Base-by-base conservation (phyloP, 225 moss, liverwort and hornwort species). In the Physcomitrellopsis africana region DNA sequence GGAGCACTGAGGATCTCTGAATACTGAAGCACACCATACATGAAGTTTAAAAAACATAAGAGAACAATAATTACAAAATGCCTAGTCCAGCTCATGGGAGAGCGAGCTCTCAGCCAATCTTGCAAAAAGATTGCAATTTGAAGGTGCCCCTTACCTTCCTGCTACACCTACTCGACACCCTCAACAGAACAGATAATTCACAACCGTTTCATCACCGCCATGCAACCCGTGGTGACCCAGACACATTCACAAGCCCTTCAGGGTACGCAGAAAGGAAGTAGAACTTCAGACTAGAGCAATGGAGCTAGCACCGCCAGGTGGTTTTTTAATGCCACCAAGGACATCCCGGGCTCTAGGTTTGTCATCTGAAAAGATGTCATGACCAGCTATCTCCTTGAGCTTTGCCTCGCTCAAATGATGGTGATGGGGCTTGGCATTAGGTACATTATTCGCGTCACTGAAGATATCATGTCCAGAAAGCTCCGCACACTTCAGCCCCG, bases 381-480 rank as follows among this genome's bases (percentile, higher is more conserved):
- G 92, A 49, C 97, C 97, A 46, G 90, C 86, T 86, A 97, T 93
- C 71, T 97, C 97, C 68, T 81, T 88, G 18, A 94, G 91, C 73
- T 97, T 97, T 3, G 94, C 94, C 74, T 88, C 82, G 77, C 94
- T 97, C 46, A 97, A 90, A 70, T 89, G 83, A 42, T 93, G 92
- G 71, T 96, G 93, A 73, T 83, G 90, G 23, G 84, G 51, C 57
- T 94, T 94, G 13, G 82, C 79, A 59, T 83, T 73, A 4, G 78
- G 75, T 26, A 87, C 26, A 24, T 79, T 79, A 61, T 84, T 84
- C 15, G 84, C 97, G 53, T 97, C 94, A 57, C 90, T 90, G 83
- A 97, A 97, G 57, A 97, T 97, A 67, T 97, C 91, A 42, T 94
- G 94, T 66, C 97, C 97, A 44, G 90, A 91, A 23, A 97, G 90